Evolutionary conservation across 2,329 filamentous ascomycete genomes (phyloP).

Genomic region (Neopestalotiopsis sp.): DNA sequence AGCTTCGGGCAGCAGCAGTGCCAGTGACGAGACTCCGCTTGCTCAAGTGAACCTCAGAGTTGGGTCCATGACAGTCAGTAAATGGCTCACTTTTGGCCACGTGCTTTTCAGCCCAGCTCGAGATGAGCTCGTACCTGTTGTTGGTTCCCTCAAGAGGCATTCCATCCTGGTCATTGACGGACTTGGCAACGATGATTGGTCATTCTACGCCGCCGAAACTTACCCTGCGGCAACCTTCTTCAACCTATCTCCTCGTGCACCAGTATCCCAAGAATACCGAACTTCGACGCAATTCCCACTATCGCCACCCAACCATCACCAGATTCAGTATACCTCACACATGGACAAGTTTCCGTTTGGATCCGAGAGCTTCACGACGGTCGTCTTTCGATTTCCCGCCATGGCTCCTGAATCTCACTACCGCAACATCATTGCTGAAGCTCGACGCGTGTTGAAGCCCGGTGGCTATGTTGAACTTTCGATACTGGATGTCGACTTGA

Average conservation of each 20-base stretch:
- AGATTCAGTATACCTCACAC: slow-evolving; percentile 71
- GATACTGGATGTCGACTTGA: slow-evolving; percentile 79
- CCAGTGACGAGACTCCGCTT: slow-evolving; percentile 65
- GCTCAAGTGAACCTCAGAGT: slow-evolving; percentile 79
- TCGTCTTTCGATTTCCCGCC: slow-evolving; percentile 78
- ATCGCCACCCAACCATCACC: slow-evolving; percentile 74
- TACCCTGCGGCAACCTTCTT: slow-evolving; percentile 79
- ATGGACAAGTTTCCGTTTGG: slow-evolving; percentile 75
- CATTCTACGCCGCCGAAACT: slow-evolving; percentile 82
- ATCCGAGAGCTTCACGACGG: slow-evolving; percentile 74
- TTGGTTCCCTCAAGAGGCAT: slow-evolving; percentile 57
- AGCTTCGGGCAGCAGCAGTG: slow-evolving; percentile 50
- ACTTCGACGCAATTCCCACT: slow-evolving; percentile 55
- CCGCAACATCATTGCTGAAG: slow-evolving; percentile 74
- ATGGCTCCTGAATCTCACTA: slow-evolving; percentile 73
- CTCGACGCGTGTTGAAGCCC: slow-evolving; percentile 77
- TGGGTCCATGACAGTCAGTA: slow-evolving; percentile 83
- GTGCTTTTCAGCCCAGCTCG: slow-evolving; percentile 82
- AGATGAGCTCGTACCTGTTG: slow-evolving; percentile 67
- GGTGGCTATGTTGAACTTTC: slow-evolving; percentile 81
- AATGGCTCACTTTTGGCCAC: slow-evolving; percentile 85
- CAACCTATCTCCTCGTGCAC: slow-evolving; percentile 70
- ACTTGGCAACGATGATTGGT: slow-evolving; percentile 88
- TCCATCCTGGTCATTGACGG: slow-evolving; percentile 81
- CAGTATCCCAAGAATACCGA: slow-evolving; percentile 51